Evolutionary conservation across 2,329 filamentous ascomycete genomes (phyloP).

Genomic region (Neospermospora avenae): DNA sequence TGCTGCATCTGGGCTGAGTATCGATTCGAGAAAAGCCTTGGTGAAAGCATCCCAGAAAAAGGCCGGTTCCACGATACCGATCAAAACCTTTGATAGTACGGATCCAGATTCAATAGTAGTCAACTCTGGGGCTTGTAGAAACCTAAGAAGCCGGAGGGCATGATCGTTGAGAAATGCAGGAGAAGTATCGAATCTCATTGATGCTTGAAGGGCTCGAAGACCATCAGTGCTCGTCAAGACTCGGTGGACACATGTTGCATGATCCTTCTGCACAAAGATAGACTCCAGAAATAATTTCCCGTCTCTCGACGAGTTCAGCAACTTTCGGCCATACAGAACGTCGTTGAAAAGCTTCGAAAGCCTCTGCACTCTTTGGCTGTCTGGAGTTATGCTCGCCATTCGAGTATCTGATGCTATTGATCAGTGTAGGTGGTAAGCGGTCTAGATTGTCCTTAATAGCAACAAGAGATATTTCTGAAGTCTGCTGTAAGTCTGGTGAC

Average conservation of each 20-base stretch:
- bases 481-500: background rate
- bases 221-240: conserved; percentile 38
- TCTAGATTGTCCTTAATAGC: background rate
- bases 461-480: background rate
- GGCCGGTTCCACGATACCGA: conserved; percentile 47
- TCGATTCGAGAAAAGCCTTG: conserved; percentile 27
- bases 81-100: conserved; percentile 44
- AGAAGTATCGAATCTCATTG: conserved; percentile 43
- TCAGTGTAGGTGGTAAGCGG: background rate
- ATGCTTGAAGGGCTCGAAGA: conserved; percentile 38
- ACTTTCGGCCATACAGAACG: conserved; percentile 39
- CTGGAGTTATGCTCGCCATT: conserved; percentile 6
- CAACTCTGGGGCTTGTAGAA: conserved; percentile 33
- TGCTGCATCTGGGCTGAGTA: conserved; percentile 31
- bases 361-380: conserved; percentile 21
- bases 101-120: conserved; percentile 24
- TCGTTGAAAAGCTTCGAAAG: conserved; percentile 40
- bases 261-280: conserved; percentile 41
- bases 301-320: conserved; percentile 38
- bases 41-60: conserved; percentile 45
- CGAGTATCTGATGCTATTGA: background rate
- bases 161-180: conserved; percentile 43
- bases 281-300: conserved; percentile 48
- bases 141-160: conserved; percentile 35
- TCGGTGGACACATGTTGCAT: conserved; percentile 40